A percentile compares a stretch with the other conserved stretches of the same genome.
These are phyloP conservation scores for Hyaloperonospora brassicae DNA, from an alignment of 352 stramenopile genomes.

Conservation along the genomic window DNA sequence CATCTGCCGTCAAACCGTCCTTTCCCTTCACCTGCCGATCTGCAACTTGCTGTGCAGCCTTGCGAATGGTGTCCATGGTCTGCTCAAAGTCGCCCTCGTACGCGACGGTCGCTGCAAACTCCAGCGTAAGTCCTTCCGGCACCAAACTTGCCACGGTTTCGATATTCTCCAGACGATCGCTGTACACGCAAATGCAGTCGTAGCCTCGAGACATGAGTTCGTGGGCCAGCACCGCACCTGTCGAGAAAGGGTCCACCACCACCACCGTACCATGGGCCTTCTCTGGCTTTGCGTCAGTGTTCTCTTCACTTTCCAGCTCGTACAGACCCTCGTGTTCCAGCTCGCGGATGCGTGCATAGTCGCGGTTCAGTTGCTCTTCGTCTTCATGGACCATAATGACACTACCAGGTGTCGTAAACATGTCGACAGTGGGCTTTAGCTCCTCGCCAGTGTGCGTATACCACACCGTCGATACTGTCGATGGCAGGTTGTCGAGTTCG, in stretches of 20 bases:
- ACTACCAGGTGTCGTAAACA: slow-evolving; percentile 85
- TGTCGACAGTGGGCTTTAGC: slow-evolving; percentile 77
- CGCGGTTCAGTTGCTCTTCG: slow-evolving; percentile 56
- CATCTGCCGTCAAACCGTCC: slow-evolving; percentile 62
- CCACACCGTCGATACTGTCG: slow-evolving; percentile 75
- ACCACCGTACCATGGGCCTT: slow-evolving; percentile 68
- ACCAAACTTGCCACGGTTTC: slow-evolving; percentile 72
- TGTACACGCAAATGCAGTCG: slow-evolving; percentile 85
- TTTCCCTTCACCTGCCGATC: slow-evolving; percentile 73
- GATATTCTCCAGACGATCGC: slow-evolving; percentile 75
- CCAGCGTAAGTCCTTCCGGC: slow-evolving; percentile 62
- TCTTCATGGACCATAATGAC: slow-evolving; percentile 79
- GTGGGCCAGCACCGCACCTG: slow-evolving; percentile 90
- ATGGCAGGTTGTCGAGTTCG: slow-evolving; percentile 81
- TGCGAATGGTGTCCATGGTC: slow-evolving; percentile 33
- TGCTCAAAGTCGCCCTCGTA: slow-evolving; percentile 45
- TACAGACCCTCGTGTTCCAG: slow-evolving; percentile 72
- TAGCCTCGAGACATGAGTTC: slow-evolving; percentile 86
- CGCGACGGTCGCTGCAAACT: slow-evolving; percentile 70
- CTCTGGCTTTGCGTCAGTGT: slow-evolving; percentile 9
- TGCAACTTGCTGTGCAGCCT: slow-evolving; percentile 43
- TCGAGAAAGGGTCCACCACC: slow-evolving; percentile 94
- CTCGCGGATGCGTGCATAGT: slow-evolving; percentile 83
- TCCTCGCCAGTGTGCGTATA: slow-evolving; percentile 57
- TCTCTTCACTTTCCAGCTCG: slow-evolving; percentile 25